These are phyloP conservation scores for Paramecium sexaurelia DNA, from an alignment of 73 alveolate species.

Conservation along the genomic window DNA sequence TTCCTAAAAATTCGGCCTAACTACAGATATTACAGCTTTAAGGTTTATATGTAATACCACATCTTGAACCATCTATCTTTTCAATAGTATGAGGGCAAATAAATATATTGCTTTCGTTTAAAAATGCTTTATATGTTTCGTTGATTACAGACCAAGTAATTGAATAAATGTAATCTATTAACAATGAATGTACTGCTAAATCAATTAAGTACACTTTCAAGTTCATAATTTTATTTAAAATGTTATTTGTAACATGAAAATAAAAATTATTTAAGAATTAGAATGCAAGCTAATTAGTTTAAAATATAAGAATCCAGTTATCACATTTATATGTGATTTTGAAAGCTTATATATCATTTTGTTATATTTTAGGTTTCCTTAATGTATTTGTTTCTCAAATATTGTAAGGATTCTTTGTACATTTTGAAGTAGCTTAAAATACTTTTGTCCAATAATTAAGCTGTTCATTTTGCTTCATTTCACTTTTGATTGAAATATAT, in stretches of 20 bases:
- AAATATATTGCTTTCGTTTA: not conserved
- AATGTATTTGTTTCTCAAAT: not conserved
- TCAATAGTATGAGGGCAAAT: not conserved
- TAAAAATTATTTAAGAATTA: not conserved
- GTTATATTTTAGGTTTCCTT: not conserved
- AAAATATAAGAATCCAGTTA: not conserved
- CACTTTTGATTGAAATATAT: not conserved
- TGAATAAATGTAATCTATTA: not conserved
- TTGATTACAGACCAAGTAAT: not conserved
- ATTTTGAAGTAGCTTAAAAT: not conserved
- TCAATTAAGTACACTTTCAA: not conserved
- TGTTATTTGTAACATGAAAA: not conserved
- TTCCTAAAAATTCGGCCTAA: not conserved
- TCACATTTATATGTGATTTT: not conserved
- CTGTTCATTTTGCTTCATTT: not conserved
- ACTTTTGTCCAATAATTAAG: constrained; percentile 31
- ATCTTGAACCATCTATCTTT: no score
- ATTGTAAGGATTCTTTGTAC: not conserved
- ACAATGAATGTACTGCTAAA: no score
- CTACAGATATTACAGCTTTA: not conserved
- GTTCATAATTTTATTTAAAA: not conserved
- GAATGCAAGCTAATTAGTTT: no score
- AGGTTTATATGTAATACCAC: no score
- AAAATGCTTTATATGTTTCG: not conserved
- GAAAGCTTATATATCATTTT: not conserved